Evolutionary conservation across 1,139 yeast species (phyloP).

Genomic region (Arxiozyma slooffiae): DNA sequence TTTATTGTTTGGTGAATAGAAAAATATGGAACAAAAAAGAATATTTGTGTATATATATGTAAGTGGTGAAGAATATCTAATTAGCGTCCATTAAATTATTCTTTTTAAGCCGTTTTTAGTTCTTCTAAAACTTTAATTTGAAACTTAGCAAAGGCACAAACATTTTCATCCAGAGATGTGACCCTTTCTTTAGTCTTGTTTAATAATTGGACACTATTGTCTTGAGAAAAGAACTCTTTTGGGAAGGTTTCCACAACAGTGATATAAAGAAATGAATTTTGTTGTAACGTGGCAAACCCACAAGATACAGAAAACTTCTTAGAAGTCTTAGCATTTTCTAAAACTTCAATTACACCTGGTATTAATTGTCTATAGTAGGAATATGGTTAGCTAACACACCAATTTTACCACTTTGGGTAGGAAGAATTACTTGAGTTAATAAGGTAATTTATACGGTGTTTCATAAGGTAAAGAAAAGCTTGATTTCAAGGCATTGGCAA

Average conservation of each 20-base stretch:
- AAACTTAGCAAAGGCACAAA: slow-evolving; percentile 89
- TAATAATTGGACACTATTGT: slow-evolving; percentile 69
- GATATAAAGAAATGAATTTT: slow-evolving; percentile 83
- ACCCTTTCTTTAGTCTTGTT: slow-evolving; percentile 94
- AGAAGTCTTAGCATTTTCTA: slow-evolving; percentile 10
- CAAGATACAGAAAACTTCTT: slow-evolving; percentile 88
- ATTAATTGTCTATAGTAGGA: slow-evolving; percentile 92
- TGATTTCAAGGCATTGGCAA: slow-evolving; percentile 71
- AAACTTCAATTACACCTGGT: slow-evolving; percentile 89
- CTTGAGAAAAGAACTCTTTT: slow-evolving; percentile 77
- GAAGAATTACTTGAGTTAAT: slow-evolving; percentile 84
- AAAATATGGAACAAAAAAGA: neutral
- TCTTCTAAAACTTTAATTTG: slow-evolving; percentile 96
- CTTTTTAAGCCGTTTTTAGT: slow-evolving; percentile 78
- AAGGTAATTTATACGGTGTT: slow-evolving; percentile 32
- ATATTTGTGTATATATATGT: neutral
- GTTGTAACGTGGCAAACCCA: slow-evolving; percentile 94
- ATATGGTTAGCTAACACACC: slow-evolving; percentile 98
- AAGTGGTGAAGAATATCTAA: neutral
- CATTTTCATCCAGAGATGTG: slow-evolving; percentile 72
- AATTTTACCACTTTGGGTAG: slow-evolving; percentile 91
- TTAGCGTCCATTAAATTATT: slow-evolving; percentile 7
- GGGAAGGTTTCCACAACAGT: slow-evolving; percentile 95
- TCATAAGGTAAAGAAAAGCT: slow-evolving; percentile 88
- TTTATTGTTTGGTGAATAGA: neutral